These are phyloP conservation scores for Beta vulgaris DNA, from an alignment of 148 eudicot genomes.

Conservation along the genomic window DNA sequence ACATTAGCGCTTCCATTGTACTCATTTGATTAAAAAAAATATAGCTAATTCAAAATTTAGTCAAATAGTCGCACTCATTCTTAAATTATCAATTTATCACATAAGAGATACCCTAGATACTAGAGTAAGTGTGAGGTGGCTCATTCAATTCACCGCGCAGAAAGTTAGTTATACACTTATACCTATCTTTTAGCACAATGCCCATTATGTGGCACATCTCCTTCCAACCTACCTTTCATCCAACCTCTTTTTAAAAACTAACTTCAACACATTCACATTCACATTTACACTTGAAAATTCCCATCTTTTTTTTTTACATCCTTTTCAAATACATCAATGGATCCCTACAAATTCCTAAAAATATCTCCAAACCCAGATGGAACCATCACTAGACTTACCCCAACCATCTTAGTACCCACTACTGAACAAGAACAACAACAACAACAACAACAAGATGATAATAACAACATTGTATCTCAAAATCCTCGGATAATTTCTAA, in stretches of 20 bases:
- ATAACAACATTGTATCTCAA: background rate
- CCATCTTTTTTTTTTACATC: background rate
- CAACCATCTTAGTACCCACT: conserved; percentile 33
- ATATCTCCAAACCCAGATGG: conserved; percentile 69
- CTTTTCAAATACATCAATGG: conserved; percentile 21
- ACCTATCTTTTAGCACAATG: conserved; percentile 10
- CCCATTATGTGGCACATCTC: background rate
- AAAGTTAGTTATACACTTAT: conserved; percentile 9
- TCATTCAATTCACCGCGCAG: conserved; percentile 23
- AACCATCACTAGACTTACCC: conserved; percentile 43
- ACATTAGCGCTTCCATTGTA: too few species aligned
- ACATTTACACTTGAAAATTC: background rate
- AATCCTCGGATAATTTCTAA: conserved; percentile 37
- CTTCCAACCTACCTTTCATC: background rate
- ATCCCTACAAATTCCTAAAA: conserved; percentile 62
- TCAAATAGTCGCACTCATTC: too few species aligned
- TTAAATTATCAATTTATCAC: too few species aligned
- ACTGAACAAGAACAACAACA: conserved; percentile 20
- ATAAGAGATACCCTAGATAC: too few species aligned
- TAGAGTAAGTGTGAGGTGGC: background rate
- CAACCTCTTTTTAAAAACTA: background rate
- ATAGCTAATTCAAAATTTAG: too few species aligned
- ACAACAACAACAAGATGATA: background rate
- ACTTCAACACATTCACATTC: background rate
- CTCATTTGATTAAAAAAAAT: too few species aligned